Percentiles rank a stretch among this genome's conserved stretches.
Evolutionary conservation across 2,329 filamentous ascomycete genomes (phyloP).

Genomic region (Trichoderma sp.): DNA sequence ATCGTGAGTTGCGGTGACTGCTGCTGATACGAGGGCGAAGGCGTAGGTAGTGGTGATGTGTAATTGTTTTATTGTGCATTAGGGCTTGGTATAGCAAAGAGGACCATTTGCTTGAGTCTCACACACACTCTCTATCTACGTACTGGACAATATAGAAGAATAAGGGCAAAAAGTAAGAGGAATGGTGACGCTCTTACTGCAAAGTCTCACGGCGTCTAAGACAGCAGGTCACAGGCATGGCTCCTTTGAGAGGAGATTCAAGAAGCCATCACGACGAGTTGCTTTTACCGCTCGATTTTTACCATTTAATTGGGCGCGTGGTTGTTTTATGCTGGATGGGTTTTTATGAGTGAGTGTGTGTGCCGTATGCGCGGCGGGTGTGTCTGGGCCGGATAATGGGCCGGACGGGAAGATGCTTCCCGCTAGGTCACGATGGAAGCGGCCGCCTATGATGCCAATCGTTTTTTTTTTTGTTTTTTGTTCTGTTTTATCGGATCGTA

Average conservation of each 20-base stretch:
- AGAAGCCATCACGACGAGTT: not conserved
- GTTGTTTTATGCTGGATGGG: slow-evolving; percentile 6
- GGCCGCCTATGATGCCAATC: slow-evolving; percentile 8
- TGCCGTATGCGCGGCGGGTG: slow-evolving; percentile 4
- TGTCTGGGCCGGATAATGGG: slow-evolving; percentile 28
- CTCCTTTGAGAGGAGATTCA: not conserved
- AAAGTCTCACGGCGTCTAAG: not conserved
- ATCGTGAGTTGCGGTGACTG: slow-evolving; percentile 6
- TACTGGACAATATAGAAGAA: not conserved
- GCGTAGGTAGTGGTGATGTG: not conserved
- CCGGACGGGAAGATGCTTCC: slow-evolving; percentile 28
- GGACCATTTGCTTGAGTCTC: not conserved
- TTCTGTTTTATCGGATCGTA: not conserved
- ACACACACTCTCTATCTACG: not conserved
- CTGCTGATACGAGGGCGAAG: not conserved
- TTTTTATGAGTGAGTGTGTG: slow-evolving; percentile 15
- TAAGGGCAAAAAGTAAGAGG: not conserved
- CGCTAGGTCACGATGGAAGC: slow-evolving; percentile 23
- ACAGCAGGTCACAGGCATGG: not conserved
- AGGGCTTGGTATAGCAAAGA: not conserved
- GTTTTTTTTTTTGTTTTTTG: not conserved
- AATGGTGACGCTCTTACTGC: not conserved
- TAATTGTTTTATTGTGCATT: not conserved
- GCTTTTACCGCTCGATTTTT: not conserved
- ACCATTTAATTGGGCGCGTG: slow-evolving; percentile 2